phyloP scores from a whole-genome alignment of 2,329 filamentous ascomycete species.

The Fusarium piperis region DNA sequence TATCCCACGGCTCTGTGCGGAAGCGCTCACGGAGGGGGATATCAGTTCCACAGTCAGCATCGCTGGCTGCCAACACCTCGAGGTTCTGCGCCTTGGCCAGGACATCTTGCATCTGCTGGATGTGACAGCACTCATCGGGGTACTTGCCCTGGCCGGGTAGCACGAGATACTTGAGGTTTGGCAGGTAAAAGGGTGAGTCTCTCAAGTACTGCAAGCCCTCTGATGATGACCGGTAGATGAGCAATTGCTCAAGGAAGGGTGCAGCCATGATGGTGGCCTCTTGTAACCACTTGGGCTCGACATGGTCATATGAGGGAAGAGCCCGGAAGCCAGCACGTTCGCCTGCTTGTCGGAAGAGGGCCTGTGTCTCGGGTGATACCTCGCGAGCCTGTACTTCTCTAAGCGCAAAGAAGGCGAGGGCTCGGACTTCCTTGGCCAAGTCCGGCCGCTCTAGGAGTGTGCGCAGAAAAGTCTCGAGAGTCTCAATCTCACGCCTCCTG shows the following conservation, averaged over 20 bases:
- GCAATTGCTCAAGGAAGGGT: constrained; percentile 40
- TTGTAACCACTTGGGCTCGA: constrained; percentile 42
- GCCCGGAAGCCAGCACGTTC: constrained; percentile 40
- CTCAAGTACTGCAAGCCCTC: constrained; percentile 40
- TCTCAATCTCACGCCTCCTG: constrained; percentile 28
- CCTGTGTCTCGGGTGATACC: constrained; percentile 29
- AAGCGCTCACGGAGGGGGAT: constrained; percentile 41
- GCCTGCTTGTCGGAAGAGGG: constrained; percentile 40
- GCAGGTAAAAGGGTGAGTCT: constrained; percentile 40
- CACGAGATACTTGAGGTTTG: constrained; percentile 42
- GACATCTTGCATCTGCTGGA: constrained; percentile 44
- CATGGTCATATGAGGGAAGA: constrained; percentile 34
- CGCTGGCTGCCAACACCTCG: constrained; percentile 37
- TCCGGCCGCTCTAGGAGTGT: constrained; percentile 39
- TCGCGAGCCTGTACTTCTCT: constrained; percentile 17
- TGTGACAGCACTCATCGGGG: constrained; percentile 40
- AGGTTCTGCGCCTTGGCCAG: constrained; percentile 40
- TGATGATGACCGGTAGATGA: constrained; percentile 41
- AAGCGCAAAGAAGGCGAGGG: constrained; percentile 38
- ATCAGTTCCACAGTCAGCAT: constrained; percentile 40
- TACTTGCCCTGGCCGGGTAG: constrained; percentile 37
- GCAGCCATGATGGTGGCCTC: constrained; percentile 43
- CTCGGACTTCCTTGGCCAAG: constrained; percentile 38
- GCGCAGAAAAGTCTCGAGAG: constrained; percentile 35
- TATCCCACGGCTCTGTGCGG: constrained; percentile 39